phyloP scores from a whole-genome alignment of 768 basidiomycete species.

The Aureoboletus auriporus region DNA sequence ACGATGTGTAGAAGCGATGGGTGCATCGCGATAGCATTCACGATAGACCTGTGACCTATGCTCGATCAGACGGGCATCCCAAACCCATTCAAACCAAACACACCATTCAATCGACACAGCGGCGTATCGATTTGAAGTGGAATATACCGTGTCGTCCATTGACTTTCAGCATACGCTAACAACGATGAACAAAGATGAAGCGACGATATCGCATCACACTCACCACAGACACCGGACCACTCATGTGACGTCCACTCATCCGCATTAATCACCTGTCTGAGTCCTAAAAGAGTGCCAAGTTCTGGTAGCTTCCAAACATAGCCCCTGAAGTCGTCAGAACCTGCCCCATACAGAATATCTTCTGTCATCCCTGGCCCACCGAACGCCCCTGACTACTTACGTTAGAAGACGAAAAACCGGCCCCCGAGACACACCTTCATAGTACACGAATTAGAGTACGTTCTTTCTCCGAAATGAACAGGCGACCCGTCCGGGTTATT shows the following conservation, averaged over 20 bases:
- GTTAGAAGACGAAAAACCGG: background rate
- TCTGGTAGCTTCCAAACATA: constrained; percentile 78
- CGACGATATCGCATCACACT: constrained; percentile 3
- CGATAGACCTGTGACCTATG: constrained; percentile 70
- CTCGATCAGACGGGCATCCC: background rate
- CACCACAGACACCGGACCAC: constrained; percentile 31
- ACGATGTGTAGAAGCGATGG: constrained; percentile 62
- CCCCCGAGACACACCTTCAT: constrained; percentile 54
- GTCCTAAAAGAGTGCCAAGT: constrained; percentile 37
- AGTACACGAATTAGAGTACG: constrained; percentile 70
- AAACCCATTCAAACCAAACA: constrained; percentile 2
- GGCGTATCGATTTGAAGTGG: constrained; percentile 65
- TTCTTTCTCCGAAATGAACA: constrained; percentile 41
- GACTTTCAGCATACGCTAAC: constrained; percentile 45
- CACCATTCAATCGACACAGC: constrained; percentile 56
- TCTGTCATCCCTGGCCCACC: constrained; percentile 51
- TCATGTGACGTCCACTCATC: constrained; percentile 42
- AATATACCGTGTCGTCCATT: constrained; percentile 42
- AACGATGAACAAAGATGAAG: too few relatives aligned
- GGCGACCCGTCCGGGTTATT: constrained; percentile 54
- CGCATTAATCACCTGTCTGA: constrained; percentile 42
- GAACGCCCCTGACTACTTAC: constrained; percentile 66
- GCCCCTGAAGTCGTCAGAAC: constrained; percentile 78
- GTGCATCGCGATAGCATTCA: constrained; percentile 72
- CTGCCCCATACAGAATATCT: constrained; percentile 65